Evolutionary conservation across 257 asterid genomes (phyloP).

Genomic region (Asclepias syriaca): DNA sequence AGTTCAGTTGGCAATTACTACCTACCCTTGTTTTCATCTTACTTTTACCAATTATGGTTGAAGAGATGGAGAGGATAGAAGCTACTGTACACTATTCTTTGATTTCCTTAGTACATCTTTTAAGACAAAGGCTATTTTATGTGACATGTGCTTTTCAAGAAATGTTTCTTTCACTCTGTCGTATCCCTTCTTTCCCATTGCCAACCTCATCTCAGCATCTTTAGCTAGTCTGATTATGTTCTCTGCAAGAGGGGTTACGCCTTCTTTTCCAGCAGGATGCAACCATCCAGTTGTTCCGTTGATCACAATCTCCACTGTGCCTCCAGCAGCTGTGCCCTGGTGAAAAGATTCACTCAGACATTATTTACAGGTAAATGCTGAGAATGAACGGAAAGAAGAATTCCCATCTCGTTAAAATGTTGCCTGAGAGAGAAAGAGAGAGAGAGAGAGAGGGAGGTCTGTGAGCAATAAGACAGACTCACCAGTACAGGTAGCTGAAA

Average conservation of each 20-base stretch:
- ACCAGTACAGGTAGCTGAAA: constrained; percentile 95
- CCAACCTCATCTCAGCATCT: constrained; percentile 47
- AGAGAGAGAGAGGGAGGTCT: background rate
- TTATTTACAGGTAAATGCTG: background rate
- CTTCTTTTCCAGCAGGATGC: constrained; percentile 94
- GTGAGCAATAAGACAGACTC: constrained; percentile 19
- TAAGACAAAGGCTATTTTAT: constrained; percentile 61
- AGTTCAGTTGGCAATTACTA: background rate
- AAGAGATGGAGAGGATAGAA: background rate
- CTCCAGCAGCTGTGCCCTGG: constrained; percentile 99
- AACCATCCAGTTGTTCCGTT: constrained; percentile 82
- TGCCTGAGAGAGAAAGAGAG: background rate
- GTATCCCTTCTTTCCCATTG: constrained; percentile 73
- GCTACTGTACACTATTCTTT: constrained; percentile 6
- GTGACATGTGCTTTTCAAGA: constrained; percentile 80
- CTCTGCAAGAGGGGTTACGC: constrained; percentile 66
- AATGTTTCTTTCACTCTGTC: constrained; percentile 61
- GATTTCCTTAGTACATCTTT: constrained; percentile 44
- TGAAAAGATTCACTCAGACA: constrained; percentile 3
- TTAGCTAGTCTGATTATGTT: constrained; percentile 64
- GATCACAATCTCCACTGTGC: constrained; percentile 79
- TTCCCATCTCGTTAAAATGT: background rate
- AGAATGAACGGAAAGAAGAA: background rate
- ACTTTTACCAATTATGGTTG: background rate
- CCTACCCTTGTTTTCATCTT: background rate